These are phyloP conservation scores for Anethum foeniculum DNA, from an alignment of 140 eudicot genomes.

Conservation along the genomic window DNA sequence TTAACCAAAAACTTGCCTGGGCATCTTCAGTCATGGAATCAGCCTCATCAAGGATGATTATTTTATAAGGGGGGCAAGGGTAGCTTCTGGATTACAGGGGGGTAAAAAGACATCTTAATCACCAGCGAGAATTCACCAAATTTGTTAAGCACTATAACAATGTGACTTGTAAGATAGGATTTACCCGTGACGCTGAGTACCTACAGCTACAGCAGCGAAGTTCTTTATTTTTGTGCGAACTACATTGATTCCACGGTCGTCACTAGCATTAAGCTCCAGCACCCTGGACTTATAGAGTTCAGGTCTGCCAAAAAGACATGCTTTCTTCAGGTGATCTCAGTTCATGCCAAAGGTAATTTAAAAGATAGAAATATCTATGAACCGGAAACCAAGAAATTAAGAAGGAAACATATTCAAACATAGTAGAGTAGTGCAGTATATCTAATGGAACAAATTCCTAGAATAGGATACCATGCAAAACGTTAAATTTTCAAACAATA, in stretches of 20 bases:
- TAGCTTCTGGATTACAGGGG: constrained; percentile 51
- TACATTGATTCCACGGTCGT: constrained; percentile 97
- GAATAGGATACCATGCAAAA: not conserved
- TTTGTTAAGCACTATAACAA: not conserved
- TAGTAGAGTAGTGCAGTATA: not conserved
- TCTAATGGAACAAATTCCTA: no score
- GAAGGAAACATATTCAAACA: not conserved
- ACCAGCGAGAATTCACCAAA: constrained; percentile 3
- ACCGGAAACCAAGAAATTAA: not conserved
- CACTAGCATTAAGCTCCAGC: constrained; percentile 98
- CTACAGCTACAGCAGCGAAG: constrained; percentile 96
- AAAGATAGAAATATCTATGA: not conserved
- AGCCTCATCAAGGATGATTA: constrained; percentile 94
- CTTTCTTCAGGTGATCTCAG: not conserved
- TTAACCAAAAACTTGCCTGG: constrained; percentile 42
- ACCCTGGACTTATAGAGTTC: constrained; percentile 94
- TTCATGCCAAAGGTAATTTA: not conserved
- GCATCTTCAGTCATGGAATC: constrained; percentile 99
- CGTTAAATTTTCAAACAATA: not conserved
- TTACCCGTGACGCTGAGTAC: constrained; percentile 78
- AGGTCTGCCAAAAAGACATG: constrained; percentile 49
- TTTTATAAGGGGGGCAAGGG: constrained; percentile 95
- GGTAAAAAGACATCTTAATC: constrained; percentile 1
- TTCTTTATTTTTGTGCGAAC: constrained; percentile 97
- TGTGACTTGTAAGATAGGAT: not conserved